Conservation (phyloP, 441 rosid genomes). For the Populus hybrid region DNA sequence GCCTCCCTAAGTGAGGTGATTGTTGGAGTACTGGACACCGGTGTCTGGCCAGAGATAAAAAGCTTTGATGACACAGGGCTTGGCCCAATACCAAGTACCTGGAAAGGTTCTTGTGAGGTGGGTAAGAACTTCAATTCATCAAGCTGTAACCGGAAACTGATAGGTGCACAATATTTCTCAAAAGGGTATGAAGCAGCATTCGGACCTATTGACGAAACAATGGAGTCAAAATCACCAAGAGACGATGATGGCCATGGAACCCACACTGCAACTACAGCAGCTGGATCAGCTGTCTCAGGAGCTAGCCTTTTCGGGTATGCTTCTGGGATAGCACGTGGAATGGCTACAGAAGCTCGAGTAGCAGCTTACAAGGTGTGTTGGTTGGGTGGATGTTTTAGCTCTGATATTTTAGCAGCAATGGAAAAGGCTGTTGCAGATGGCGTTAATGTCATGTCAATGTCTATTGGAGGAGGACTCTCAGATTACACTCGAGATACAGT, state of each 20-base stretch:
- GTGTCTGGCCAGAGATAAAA: conserved; percentile 76
- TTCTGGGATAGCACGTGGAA: conserved; percentile 47
- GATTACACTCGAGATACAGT: conserved; percentile 43
- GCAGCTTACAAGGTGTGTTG: conserved; percentile 56
- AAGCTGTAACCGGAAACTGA: conserved; percentile 64
- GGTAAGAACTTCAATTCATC: conserved; percentile 63
- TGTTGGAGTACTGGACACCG: conserved; percentile 75
- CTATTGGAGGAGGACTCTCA: conserved; percentile 41
- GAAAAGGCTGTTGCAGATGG: conserved; percentile 50
- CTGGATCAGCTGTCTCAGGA: conserved; percentile 43
- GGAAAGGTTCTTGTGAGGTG: conserved; percentile 70
- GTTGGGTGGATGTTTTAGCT: conserved; percentile 49
- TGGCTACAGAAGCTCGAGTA: conserved; percentile 48
- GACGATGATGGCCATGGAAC: conserved; percentile 66
- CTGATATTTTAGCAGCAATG: conserved; percentile 46
- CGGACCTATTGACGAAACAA: conserved; percentile 43
- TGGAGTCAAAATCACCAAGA: conserved; percentile 50
- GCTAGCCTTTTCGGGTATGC: conserved; percentile 55
- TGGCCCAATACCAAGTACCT: conserved; percentile 56
- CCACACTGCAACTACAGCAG: conserved; percentile 49
- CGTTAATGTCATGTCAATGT: conserved; percentile 49
- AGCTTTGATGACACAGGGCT: conserved; percentile 61
- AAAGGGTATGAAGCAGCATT: conserved; percentile 51
- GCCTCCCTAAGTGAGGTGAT: conserved; percentile 50
- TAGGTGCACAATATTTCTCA: conserved; percentile 75